Conservation (phyloP, 139 green algal genomes). For the Chlamydomonas asymmetrica region DNA sequence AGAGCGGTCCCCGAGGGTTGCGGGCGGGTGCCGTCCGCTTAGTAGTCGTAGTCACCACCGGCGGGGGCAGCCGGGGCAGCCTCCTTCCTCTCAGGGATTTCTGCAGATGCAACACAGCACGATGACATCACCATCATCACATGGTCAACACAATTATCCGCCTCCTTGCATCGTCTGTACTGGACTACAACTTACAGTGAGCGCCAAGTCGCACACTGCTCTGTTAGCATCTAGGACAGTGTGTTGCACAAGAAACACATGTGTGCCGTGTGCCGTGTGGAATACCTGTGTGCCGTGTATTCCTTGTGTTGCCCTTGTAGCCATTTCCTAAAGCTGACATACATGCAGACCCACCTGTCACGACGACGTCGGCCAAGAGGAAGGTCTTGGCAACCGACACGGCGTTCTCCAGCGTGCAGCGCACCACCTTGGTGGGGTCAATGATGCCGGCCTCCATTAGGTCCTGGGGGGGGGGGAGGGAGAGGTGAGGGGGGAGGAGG, state of each 20-base stretch:
- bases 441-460: conserved; percentile 97
- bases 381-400: conserved; percentile 96
- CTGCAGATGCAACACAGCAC: too few species aligned
- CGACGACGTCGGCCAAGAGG: conserved; percentile 92
- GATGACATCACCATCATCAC: too few species aligned
- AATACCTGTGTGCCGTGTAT: not conserved
- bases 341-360: conserved; percentile 31
- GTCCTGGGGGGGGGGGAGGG: too few species aligned
- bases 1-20: too few species aligned
- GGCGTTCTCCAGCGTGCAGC: conserved; percentile 95
- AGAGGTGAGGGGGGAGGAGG: too few species aligned
- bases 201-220: conserved; percentile 15
- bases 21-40: too few species aligned
- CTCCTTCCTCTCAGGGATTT: conserved; percentile 57
- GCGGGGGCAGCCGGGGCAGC: conserved; percentile 26
- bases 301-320: not conserved
- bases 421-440: conserved; percentile 94
- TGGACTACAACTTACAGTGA: too few species aligned
- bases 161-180: too few species aligned
- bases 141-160: too few species aligned
- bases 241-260: not conserved
- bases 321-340: not conserved
- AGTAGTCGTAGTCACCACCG: conserved; percentile 57
- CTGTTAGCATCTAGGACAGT: not conserved
- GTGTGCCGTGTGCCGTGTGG: too few species aligned